Evolutionary conservation across 176 grass and related monocot genomes (phyloP).

Genomic region (Oryza longistaminata): DNA sequence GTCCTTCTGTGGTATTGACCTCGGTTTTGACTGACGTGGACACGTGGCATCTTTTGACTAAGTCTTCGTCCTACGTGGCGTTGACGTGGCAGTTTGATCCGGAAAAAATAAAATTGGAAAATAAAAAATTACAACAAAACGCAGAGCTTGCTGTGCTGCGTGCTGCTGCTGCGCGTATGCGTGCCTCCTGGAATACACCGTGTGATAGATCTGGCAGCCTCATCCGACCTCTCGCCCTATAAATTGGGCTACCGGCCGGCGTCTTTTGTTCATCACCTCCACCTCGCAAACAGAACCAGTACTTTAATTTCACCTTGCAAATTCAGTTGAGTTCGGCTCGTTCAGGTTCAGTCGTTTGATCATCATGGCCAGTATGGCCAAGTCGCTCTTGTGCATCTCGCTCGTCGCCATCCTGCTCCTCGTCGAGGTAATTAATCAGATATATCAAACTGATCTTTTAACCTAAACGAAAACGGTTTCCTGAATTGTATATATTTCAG

Average conservation of each 20-base stretch:
- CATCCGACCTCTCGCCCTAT: neutral
- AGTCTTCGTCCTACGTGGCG: too few relatives aligned
- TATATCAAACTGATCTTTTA: neutral
- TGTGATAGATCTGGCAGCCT: neutral
- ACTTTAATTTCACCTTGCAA: neutral
- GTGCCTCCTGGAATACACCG: neutral
- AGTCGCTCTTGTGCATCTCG: slow-evolving; percentile 15
- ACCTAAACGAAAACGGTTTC: neutral
- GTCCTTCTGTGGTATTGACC: too few relatives aligned
- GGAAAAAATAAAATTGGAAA: too few relatives aligned
- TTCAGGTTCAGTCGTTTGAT: neutral
- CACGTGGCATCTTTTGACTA: too few relatives aligned
- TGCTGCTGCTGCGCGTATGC: neutral
- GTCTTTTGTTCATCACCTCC: neutral
- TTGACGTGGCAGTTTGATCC: too few relatives aligned
- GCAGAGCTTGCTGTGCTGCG: slow-evolving; percentile 1
- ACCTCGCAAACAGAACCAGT: neutral
- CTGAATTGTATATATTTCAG: neutral
- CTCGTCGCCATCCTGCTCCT: slow-evolving; percentile 54
- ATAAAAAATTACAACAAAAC: too few relatives aligned
- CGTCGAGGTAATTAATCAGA: slow-evolving; percentile 41
- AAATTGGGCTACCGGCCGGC: neutral
- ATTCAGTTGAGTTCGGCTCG: neutral
- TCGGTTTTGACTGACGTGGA: too few relatives aligned
- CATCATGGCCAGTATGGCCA: slow-evolving; percentile 27